Percentiles rank a stretch among this genome's conserved stretches.
Conservation (phyloP, 805 yeast species). For the Saturnispora serradocipensis region DNA sequence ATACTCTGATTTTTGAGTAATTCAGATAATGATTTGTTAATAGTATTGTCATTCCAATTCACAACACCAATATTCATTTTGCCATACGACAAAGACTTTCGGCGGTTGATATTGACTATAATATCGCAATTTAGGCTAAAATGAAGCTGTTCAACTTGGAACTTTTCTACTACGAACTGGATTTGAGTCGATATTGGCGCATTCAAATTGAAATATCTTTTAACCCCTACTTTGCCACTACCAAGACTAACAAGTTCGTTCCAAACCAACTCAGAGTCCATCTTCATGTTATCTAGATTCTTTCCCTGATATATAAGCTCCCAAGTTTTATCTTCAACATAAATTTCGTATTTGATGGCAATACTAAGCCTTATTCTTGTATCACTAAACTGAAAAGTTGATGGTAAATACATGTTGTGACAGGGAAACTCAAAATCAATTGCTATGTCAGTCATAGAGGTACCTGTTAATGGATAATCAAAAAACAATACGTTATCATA, state of each 20-base stretch:
- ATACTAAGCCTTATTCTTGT: conserved; percentile 3
- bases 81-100: background rate
- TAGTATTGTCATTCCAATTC: background rate
- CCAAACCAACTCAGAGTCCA: conserved; percentile 2
- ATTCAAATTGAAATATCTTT: background rate
- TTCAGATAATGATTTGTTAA: background rate
- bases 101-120: background rate
- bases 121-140: conserved; percentile 1
- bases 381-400: background rate
- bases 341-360: background rate
- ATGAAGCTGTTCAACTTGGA: background rate
- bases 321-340: background rate
- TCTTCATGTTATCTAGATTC: background rate
- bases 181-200: conserved; percentile 2
- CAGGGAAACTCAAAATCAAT: conserved; percentile 7
- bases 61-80: background rate
- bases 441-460: background rate
- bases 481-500: conserved; percentile 1
- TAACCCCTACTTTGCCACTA: background rate
- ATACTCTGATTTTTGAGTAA: background rate
- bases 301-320: conserved; percentile 1
- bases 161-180: conserved; percentile 1
- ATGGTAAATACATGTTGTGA: conserved; percentile 7
- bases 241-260: background rate
- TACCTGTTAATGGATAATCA: background rate